These are phyloP conservation scores for Hypoxylon sp. DNA, from an alignment of 2,329 filamentous ascomycete genomes.

Conservation along the genomic window DNA sequence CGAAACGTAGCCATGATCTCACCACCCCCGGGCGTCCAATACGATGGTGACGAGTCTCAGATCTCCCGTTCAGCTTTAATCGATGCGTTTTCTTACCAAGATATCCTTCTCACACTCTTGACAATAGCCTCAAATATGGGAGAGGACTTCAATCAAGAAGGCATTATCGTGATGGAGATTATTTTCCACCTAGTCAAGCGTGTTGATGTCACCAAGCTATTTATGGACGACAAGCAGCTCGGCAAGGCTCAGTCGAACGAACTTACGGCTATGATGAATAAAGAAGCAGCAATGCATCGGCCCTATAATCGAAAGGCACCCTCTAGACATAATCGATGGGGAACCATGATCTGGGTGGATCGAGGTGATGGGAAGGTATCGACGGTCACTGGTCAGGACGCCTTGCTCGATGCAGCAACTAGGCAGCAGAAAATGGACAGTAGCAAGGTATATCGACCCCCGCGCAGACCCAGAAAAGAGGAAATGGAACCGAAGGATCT, in stretches of 20 bases:
- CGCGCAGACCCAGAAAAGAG: slow-evolving; percentile 74
- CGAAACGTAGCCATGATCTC: slow-evolving; percentile 90
- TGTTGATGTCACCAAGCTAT: slow-evolving; percentile 85
- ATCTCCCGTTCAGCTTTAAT: slow-evolving; percentile 90
- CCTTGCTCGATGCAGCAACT: slow-evolving; percentile 78
- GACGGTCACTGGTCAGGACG: slow-evolving; percentile 90
- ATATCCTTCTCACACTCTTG: slow-evolving; percentile 87
- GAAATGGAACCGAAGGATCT: slow-evolving; percentile 80
- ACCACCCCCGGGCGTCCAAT: slow-evolving; percentile 78
- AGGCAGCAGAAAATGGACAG: slow-evolving; percentile 91
- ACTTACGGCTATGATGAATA: slow-evolving; percentile 80
- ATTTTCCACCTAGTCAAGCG: slow-evolving; percentile 94
- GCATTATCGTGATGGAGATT: slow-evolving; percentile 90
- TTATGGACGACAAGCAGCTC: slow-evolving; percentile 83
- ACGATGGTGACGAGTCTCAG: slow-evolving; percentile 90
- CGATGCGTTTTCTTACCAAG: slow-evolving; percentile 90
- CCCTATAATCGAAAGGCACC: slow-evolving; percentile 83
- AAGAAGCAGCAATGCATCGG: slow-evolving; percentile 87
- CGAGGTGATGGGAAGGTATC: slow-evolving; percentile 86
- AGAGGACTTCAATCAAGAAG: slow-evolving; percentile 91
- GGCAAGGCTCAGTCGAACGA: slow-evolving; percentile 79
- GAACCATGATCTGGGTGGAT: slow-evolving; percentile 97
- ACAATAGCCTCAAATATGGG: slow-evolving; percentile 93
- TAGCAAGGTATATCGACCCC: slow-evolving; percentile 90
- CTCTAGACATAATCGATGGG: slow-evolving; percentile 92